Evolutionary conservation across 345 rosid species (phyloP), one percentile per base, ranked within the genome.

Genomic region (thale cress (Arabidopsis thaliana)): DNA sequence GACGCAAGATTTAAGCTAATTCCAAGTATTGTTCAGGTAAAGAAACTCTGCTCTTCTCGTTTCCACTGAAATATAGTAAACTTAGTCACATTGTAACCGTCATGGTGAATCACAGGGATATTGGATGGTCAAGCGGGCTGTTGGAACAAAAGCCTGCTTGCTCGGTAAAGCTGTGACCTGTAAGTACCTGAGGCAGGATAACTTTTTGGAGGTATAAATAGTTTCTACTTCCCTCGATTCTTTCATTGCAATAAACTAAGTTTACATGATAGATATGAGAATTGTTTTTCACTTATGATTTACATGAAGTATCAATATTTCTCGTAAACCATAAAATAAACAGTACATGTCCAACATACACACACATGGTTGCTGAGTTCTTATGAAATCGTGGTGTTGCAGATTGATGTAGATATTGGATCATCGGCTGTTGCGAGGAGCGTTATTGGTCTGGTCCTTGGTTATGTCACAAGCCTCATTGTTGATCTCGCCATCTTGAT

Each of bases 91-190:
- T 44, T 60, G 41, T 59, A 59, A 46, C 36, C n/a, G 59, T 28
- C 22, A 50, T 68, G 74, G 58, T 69, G 50, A 41, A 45, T 55
- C 69, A 48, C 83, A 94, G 99, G 99, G 99, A 63, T 92, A 95
- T 51, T 95, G 99, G 99, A 95, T 95, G 97, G 99, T 95, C 79
- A 95, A 95, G 86, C 96, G 99, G 44, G 97, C 99, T 0, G 99
- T 95, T 75, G 99, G 98, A 78, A 86, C 97, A 55, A 95, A 95
- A 84, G 99, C 97, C 48, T 95, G 99, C 82, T 76, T 95, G 38
- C 84, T 95, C 60, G 99, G 99, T 51, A 95, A 95, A 83, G 99
- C 99, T 75, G 98, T 95, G 59, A 89, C 99, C 48, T 95, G 98
- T 93, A 88, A 78, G 55, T 90, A 95, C 80, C 81, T 90, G 79